Conservation (phyloP, 1,139 yeast genomes). For the Trichomonascaceae sp. region DNA sequence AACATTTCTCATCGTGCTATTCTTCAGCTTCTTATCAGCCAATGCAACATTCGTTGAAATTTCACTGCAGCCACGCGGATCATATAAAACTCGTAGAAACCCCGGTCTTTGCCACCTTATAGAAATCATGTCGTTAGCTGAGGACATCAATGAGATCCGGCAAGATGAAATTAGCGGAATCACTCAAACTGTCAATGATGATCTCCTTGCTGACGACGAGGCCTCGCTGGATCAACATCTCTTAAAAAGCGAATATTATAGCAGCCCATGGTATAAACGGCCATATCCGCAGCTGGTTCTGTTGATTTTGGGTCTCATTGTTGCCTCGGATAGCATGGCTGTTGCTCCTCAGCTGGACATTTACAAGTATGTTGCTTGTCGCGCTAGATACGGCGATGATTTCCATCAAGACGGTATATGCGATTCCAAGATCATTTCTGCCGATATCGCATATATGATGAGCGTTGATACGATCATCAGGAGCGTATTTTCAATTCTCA, state of each 20-base stretch:
- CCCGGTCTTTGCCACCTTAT: not conserved
- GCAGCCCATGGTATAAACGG: conserved; percentile 7
- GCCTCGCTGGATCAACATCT: not conserved
- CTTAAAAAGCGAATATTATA: conserved; percentile 9
- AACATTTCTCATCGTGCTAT: not conserved
- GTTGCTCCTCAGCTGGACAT: conserved; percentile 14
- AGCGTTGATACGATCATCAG: conserved; percentile 18
- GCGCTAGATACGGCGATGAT: conserved; percentile 9
- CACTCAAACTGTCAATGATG: not conserved
- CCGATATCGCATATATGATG: conserved; percentile 22
- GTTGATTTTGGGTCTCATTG: conserved; percentile 5
- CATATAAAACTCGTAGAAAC: not conserved
- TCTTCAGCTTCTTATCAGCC: not conserved
- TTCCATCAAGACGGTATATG: conserved; percentile 20
- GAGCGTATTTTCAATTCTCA: conserved; percentile 10
- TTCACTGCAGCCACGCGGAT: not conserved
- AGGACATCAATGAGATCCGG: not conserved
- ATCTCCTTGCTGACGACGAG: not conserved
- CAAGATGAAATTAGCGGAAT: not conserved
- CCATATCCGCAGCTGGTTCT: conserved; percentile 12
- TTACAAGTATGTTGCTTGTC: conserved; percentile 12
- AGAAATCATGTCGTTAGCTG: not conserved
- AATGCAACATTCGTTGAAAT: not conserved
- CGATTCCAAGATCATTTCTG: conserved; percentile 17
- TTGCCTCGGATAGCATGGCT: conserved; percentile 10